Base-by-base conservation (phyloP, 768 basidiomycete genomes). In the Jaapia argillacea region DNA sequence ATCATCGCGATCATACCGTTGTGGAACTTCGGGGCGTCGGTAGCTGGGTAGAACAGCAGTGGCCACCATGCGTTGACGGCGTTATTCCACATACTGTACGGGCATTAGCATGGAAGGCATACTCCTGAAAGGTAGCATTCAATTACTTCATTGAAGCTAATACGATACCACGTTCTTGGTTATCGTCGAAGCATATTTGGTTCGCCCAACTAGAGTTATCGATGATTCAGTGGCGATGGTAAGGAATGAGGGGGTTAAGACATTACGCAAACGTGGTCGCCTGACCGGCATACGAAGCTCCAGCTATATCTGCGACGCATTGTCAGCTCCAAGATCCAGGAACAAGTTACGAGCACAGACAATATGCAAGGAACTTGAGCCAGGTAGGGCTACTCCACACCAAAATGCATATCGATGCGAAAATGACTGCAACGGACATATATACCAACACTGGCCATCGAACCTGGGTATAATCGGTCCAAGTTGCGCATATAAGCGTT, bases 61-160 rank as follows among this genome's bases (percentile, higher is more conserved):
- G 78, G 70, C 79, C 78, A 82, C 78, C 77, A 80, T 1, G 78
- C 77, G 52, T 81, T 80, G 36, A 82, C 57, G 25, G 67, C 74
- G 53, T 81, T 81, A 60, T 75, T 79, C 71, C 79, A 81, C 75
- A 80, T 77, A 58, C 78, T 78, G 50, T 27, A 35, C 31, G 37
- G 31, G 43, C 36, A 21, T 25, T 24, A 31, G 23, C 40, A 43
- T 38, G n/a, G n/a, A n/a, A n/a, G 25, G 13, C 18, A 37, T n/a
- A 13, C 16, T 21, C 26, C 7, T 10, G 23, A 24, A 2, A 23
- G 10, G n/a, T 42, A 13, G 48, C 65, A 24, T n/a, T n/a, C n/a
- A n/a, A n/a, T n/a, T 51, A 78, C 77, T 86, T 86, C 85, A 88
- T 86, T 4, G 76, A 79, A 21, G 79, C 82, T 13, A 87, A 67